Conservation (phyloP, 352 stramenopile species). For the Phytopythium litorale region DNA sequence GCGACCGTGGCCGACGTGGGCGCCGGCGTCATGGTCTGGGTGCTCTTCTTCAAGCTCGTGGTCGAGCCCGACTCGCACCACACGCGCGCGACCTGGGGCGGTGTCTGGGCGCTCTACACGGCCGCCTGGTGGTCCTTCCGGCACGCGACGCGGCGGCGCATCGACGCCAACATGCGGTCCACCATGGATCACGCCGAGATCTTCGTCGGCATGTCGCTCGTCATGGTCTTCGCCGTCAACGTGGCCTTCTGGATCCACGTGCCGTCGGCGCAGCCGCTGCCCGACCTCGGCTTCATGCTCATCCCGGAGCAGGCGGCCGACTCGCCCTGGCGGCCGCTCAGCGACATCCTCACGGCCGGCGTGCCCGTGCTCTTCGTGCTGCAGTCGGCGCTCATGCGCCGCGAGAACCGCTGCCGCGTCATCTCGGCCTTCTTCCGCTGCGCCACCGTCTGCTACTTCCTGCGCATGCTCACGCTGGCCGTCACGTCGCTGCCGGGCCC, state of each 20-base stretch:
- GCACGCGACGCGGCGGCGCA: slow-evolving; percentile 31
- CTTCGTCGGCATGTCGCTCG: slow-evolving; percentile 58
- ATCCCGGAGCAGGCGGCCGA: slow-evolving; percentile 59
- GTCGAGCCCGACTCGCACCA: slow-evolving; percentile 42
- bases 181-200: slow-evolving; percentile 63
- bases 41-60: slow-evolving; percentile 68
- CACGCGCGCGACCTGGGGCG: slow-evolving; percentile 41
- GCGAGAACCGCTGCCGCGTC: slow-evolving; percentile 41
- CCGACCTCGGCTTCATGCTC: slow-evolving; percentile 71
- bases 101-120: slow-evolving; percentile 48
- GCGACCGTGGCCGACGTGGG: slow-evolving; percentile 37
- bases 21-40: slow-evolving; percentile 47
- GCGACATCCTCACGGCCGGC: slow-evolving; percentile 57
- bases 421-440: slow-evolving; percentile 65
- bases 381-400: slow-evolving; percentile 44
- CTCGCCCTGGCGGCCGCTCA: slow-evolving; percentile 57
- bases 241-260: slow-evolving; percentile 72
- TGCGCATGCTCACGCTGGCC: slow-evolving; percentile 61
- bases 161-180: slow-evolving; percentile 33
- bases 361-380: slow-evolving; percentile 60
- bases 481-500: slow-evolving; percentile 69
- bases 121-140: slow-evolving; percentile 44
- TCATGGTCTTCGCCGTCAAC: slow-evolving; percentile 70
- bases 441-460: slow-evolving; percentile 65
- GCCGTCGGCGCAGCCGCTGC: slow-evolving; percentile 45